Evolutionary conservation across 169 alveolate genomes (phyloP), one percentile per base, ranked within the genome.

Genomic region (Eimeria nieschulzi): DNA sequence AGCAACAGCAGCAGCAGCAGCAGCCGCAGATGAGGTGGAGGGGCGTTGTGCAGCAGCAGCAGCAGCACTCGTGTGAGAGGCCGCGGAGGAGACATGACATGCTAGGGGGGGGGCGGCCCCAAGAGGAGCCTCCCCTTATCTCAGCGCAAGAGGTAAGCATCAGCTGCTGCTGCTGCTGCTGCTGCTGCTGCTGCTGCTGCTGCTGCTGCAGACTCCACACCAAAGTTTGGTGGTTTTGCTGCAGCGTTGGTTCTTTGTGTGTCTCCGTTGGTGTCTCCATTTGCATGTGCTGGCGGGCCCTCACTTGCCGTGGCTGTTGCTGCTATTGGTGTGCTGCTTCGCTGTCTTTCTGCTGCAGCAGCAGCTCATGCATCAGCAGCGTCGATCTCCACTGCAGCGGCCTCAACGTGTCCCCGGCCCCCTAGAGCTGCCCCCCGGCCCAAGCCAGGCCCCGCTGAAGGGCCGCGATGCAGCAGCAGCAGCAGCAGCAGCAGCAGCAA

Each of bases 1-100:
- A 25, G 56, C 83, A 26, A 63, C 83, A 73, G 56, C 83, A 26
- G 25, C 83, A 73, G 83, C 83, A 73, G 83, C 83, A 73, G 63
- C 83, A 73, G 83, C 83, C 15, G 25, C 75, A 66, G 75, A 13
- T 26, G 75, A n/a, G 75, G 26, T 66, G 75, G 75, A 12, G 75
- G 33, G 23, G n/a, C 39, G 23, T 9, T 66, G 9, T 66, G 63
- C 83, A 73, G 63, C 83, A 26, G 61, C 83, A 73, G 63, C 83
- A 73, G 83, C 83, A 73, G 61, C 83, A 73, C 63, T 26, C 83
- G 12, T 63, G 64, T 33, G 83, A 73, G 25, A 73, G 63, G 9
- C 83, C 13, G 5, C 19, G 83, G 23, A 25, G 83, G 21, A 56
- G 83, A 7, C 83, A 73, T 23, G 83, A 73, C 25, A 26, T 46